These are phyloP conservation scores for Nothopassalora personata DNA, from an alignment of 2,329 filamentous ascomycete species.

Conservation along the genomic window DNA sequence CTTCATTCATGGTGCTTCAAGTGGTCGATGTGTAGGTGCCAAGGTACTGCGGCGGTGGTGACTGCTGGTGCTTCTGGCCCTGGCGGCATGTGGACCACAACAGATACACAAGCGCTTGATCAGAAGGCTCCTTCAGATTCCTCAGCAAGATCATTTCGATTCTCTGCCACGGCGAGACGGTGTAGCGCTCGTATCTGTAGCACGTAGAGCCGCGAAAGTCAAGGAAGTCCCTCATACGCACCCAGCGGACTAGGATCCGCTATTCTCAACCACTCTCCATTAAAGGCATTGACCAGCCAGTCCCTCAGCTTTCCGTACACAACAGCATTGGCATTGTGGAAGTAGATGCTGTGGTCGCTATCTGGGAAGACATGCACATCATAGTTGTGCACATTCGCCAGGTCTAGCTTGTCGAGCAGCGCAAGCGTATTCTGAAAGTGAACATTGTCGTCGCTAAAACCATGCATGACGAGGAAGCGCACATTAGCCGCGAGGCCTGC, in stretches of 20 bases:
- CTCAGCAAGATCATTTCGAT: not conserved
- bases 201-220: not conserved
- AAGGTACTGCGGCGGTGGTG: no score
- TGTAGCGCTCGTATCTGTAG: not conserved
- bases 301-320: conserved; percentile 85
- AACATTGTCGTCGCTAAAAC: conserved; percentile 94
- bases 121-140: no score
- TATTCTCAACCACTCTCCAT: conserved; percentile 79
- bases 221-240: conserved; percentile 7
- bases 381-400: conserved; percentile 81
- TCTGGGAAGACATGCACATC: conserved; percentile 96
- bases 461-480: conserved; percentile 92
- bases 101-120: no score
- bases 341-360: conserved; percentile 89
- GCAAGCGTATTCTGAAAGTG: conserved; percentile 92
- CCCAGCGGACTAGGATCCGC: conserved; percentile 46
- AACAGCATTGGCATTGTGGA: conserved; percentile 85
- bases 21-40: no score
- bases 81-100: no score
- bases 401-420: conserved; percentile 78
- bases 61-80: no score
- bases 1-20: no score
- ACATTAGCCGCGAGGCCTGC: conserved; percentile 68
- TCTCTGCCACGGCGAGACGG: not conserved
- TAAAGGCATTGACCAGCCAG: conserved; percentile 97